Evolutionary conservation across 192 early-diverging fungal genomes (phyloP), one percentile per base, ranked within the genome.

Genomic region (Cladochytrium replicatum): DNA sequence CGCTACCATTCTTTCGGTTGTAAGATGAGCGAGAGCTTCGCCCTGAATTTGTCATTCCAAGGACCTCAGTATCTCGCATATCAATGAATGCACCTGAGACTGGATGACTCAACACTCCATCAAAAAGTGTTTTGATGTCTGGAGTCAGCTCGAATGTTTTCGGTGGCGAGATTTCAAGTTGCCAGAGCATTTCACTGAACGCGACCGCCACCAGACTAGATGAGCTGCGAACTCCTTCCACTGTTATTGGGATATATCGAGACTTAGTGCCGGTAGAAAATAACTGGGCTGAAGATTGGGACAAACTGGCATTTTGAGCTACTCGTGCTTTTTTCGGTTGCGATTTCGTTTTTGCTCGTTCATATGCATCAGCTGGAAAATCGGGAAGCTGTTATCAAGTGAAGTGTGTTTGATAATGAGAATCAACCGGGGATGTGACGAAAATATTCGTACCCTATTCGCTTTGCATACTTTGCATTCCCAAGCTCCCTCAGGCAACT

Each of bases 61-160:
- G n/a, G n/a, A 73, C 54, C 29, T 69, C 61, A 6, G 44, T 29
- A n/a, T 71, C 48, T 22, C 44, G 47, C n/a, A 57, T 52, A 58
- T 77, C 69, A 22, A 75, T 53, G 49, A 46, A 77, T 6, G 48
- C 66, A 11, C 75, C 74, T 1, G 74, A 67, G 1, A 52, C 26
- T 9, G 75, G 75, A 46, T 77, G 72, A 8, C 24, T 38, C 15
- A 49, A 57, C 7, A 72, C 50, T 21, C 47, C 24, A 9, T 63
- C 57, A 39, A 56, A 70, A 8, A 19, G 5, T 5, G 50, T 43
- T 19, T 49, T 25, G 13, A 77, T 58, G 13, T 52, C 44, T 4
- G 17, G 11, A 8, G 75, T 63, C 6, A 77, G 57, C 48, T 72
- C 57, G 50, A 71, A 77, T 0, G 48, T 22, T 32, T 56, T 39